These are phyloP conservation scores for Lachancea mirantina DNA, from an alignment of 805 yeast genomes.

Conservation along the genomic window DNA sequence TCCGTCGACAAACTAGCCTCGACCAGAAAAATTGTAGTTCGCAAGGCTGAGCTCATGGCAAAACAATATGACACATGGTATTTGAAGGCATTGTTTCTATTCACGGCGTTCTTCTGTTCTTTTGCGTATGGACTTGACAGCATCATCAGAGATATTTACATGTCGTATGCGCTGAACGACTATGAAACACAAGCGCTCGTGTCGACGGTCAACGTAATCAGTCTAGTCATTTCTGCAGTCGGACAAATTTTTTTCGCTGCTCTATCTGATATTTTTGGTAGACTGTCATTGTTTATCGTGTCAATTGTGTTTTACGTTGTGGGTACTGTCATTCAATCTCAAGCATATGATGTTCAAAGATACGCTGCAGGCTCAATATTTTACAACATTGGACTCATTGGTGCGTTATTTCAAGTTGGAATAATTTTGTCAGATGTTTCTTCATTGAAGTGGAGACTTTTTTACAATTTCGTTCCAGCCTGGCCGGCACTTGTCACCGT, in stretches of 20 bases:
- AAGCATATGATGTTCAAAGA: constrained; percentile 44
- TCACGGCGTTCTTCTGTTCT: constrained; percentile 43
- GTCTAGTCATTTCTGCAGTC: constrained; percentile 49
- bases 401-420: constrained; percentile 49
- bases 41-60: constrained; percentile 44
- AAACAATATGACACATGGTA: constrained; percentile 35
- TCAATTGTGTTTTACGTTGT: constrained; percentile 45
- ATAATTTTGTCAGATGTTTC: constrained; percentile 62
- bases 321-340: constrained; percentile 52
- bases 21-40: constrained; percentile 37
- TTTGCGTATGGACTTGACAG: constrained; percentile 52
- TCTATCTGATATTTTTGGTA: constrained; percentile 49
- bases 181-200: constrained; percentile 43
- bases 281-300: constrained; percentile 38
- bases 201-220: constrained; percentile 46
- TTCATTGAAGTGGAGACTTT: constrained; percentile 62
- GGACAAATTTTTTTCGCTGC: constrained; percentile 52
- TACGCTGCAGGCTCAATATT: constrained; percentile 52
- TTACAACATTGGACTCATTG: constrained; percentile 51
- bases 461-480: constrained; percentile 58
- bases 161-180: constrained; percentile 45
- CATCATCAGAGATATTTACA: constrained; percentile 42
- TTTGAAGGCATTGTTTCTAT: constrained; percentile 33
- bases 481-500: constrained; percentile 70
- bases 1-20: constrained; percentile 13